phyloP scores from a whole-genome alignment of 2,329 filamentous ascomycete genomes.

The Cercospora berteroae region DNA sequence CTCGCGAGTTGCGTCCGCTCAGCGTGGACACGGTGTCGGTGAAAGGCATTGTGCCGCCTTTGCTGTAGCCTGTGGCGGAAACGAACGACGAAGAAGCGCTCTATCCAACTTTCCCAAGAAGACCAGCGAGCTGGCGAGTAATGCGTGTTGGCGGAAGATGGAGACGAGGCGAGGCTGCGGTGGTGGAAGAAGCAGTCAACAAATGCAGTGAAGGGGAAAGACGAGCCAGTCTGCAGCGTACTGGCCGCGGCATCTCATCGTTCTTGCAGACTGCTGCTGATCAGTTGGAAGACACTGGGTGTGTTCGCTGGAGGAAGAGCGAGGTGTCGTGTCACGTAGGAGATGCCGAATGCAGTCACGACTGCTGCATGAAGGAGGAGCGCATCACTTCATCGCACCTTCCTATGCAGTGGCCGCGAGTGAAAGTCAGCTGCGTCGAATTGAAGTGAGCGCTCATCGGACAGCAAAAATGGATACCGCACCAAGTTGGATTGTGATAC shows the following conservation, averaged over 20 bases:
- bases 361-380: background rate
- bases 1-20: conserved; percentile 49
- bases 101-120: conserved; percentile 35
- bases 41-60: conserved; percentile 46
- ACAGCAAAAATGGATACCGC: background rate
- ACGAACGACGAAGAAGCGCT: conserved; percentile 28
- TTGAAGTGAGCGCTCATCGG: background rate
- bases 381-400: background rate
- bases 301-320: background rate
- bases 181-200: conserved; percentile 6
- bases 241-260: conserved; percentile 4
- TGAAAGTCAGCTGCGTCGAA: background rate
- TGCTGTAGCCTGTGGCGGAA: conserved; percentile 21
- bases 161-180: conserved; percentile 14
- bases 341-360: background rate
- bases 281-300: background rate
- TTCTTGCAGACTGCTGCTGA: conserved; percentile 3
- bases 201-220: background rate
- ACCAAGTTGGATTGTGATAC: conserved; percentile 11
- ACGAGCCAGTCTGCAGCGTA: conserved; percentile 5
- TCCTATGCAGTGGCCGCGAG: background rate
- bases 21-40: conserved; percentile 45
- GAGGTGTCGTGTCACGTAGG: background rate
- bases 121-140: conserved; percentile 27
- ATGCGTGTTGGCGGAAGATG: conserved; percentile 24